Evolutionary conservation across 495 filamentous ascomycete species (phyloP).

Genomic region (Amphirosellinia nigrospora): DNA sequence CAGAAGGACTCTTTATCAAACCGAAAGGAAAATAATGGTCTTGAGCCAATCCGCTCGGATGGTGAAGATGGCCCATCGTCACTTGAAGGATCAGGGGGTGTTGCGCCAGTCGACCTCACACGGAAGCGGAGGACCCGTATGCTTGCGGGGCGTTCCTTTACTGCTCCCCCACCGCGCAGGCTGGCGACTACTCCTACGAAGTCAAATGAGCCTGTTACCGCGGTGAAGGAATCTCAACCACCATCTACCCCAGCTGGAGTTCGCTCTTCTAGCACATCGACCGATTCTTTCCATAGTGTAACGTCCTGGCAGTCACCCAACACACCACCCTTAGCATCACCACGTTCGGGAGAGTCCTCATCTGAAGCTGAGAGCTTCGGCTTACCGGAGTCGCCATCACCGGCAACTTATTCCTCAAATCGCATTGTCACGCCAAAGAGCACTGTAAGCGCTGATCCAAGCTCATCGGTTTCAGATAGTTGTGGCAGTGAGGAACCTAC

Average conservation of each 20-base stretch:
- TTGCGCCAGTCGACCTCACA: constrained; percentile 23
- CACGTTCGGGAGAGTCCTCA: constrained; percentile 41
- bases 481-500: constrained; percentile 5
- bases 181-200: constrained; percentile 42
- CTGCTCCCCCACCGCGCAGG: constrained; percentile 43
- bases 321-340: constrained; percentile 53
- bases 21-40: neutral
- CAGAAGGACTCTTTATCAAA: neutral
- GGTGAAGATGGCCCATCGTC: constrained; percentile 5
- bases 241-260: neutral
- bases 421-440: constrained; percentile 50
- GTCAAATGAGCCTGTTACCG: constrained; percentile 10
- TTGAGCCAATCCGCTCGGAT: neutral
- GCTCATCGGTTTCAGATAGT: constrained; percentile 19
- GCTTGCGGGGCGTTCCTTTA: constrained; percentile 43
- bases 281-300: constrained; percentile 60
- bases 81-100: constrained; percentile 24
- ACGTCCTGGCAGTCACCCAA: constrained; percentile 62
- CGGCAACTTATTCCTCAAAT: constrained; percentile 49
- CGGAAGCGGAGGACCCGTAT: constrained; percentile 26
- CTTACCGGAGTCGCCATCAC: constrained; percentile 31
- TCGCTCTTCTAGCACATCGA: constrained; percentile 41
- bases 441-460: constrained; percentile 26
- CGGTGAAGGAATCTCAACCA: constrained; percentile 13
- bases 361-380: constrained; percentile 40